These are phyloP conservation scores for Thermothielavioides terrestris DNA, from an alignment of 495 filamentous ascomycete species.

Conservation along the genomic window DNA sequence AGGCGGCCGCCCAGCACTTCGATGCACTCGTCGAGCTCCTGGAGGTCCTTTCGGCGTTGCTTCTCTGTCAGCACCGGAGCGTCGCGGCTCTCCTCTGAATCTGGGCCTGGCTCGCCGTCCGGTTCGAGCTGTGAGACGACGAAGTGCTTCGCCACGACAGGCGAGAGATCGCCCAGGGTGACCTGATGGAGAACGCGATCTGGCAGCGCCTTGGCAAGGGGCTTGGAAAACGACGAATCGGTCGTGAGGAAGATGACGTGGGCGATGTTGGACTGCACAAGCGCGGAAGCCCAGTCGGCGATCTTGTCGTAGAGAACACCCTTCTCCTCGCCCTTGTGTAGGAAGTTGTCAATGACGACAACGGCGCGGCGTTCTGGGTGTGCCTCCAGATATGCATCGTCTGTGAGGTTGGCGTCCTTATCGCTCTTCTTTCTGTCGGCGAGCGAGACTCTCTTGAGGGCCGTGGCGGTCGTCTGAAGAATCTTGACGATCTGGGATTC, in stretches of 20 bases:
- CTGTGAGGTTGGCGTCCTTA: slow-evolving; percentile 61
- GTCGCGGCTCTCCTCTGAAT: slow-evolving; percentile 6
- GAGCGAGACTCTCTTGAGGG: slow-evolving; percentile 69
- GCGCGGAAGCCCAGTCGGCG: slow-evolving; percentile 78
- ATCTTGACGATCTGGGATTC: slow-evolving; percentile 91
- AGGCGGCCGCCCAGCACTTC: slow-evolving; percentile 75
- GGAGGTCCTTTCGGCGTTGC: slow-evolving; percentile 37
- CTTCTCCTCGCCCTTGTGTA: slow-evolving; percentile 66
- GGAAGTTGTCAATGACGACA: slow-evolving; percentile 89
- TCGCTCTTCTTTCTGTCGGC: slow-evolving; percentile 58
- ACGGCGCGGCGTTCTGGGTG: slow-evolving; percentile 80
- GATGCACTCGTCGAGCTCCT: slow-evolving; percentile 75
- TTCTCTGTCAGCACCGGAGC: slow-evolving; percentile 19
- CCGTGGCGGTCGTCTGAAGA: slow-evolving; percentile 72
- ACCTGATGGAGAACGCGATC: slow-evolving; percentile 86
- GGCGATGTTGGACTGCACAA: slow-evolving; percentile 85
- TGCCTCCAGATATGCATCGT: slow-evolving; percentile 85
- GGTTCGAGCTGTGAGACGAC: slow-evolving; percentile 71
- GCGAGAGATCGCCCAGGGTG: slow-evolving; percentile 73
- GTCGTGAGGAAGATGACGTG: slow-evolving; percentile 97
- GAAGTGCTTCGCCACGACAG: slow-evolving; percentile 78
- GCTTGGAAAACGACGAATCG: slow-evolving; percentile 82
- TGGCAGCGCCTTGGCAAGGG: slow-evolving; percentile 76
- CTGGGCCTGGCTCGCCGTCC: slow-evolving; percentile 17
- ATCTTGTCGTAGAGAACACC: slow-evolving; percentile 81